Percentiles rank a stretch among this genome's conserved stretches.
Evolutionary conservation across 2,329 filamentous ascomycete genomes (phyloP).

Genomic region (Ilyonectria destructans): DNA sequence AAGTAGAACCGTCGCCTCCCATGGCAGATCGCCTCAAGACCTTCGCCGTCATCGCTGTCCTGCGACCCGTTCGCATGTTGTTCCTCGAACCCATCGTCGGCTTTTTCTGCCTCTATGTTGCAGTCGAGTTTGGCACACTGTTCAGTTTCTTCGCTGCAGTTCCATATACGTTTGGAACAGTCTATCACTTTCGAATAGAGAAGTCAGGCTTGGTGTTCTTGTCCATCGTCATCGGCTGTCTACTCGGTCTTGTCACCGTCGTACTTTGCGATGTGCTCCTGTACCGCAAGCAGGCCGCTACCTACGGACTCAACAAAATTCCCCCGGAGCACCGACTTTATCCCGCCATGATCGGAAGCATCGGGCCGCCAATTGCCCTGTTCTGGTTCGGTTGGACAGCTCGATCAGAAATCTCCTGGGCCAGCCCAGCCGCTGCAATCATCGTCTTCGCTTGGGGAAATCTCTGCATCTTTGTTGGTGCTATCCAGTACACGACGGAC

Average conservation of each 20-base stretch:
- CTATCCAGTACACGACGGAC: slow-evolving; percentile 69
- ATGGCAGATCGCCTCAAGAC: slow-evolving; percentile 44
- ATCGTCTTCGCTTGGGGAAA: slow-evolving; percentile 74
- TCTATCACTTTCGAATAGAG: slow-evolving; percentile 63
- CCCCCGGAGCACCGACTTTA: slow-evolving; percentile 74
- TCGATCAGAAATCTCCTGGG: slow-evolving; percentile 63
- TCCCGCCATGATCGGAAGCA: slow-evolving; percentile 71
- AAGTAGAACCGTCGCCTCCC: slow-evolving; percentile 46
- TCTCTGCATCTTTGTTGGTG: slow-evolving; percentile 71
- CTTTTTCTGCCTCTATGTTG: slow-evolving; percentile 67
- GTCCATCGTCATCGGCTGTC: slow-evolving; percentile 62
- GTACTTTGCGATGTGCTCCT: slow-evolving; percentile 59
- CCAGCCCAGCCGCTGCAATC: slow-evolving; percentile 66
- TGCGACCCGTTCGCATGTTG: slow-evolving; percentile 72
- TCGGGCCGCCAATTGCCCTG: slow-evolving; percentile 67
- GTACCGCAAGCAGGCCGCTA: slow-evolving; percentile 57
- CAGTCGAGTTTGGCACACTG: slow-evolving; percentile 67
- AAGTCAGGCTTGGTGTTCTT: slow-evolving; percentile 63
- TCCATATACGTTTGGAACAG: slow-evolving; percentile 63
- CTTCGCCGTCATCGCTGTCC: slow-evolving; percentile 61
- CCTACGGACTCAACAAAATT: slow-evolving; percentile 54
- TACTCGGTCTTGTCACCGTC: slow-evolving; percentile 61
- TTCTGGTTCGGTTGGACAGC: slow-evolving; percentile 77
- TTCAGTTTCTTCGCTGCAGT: slow-evolving; percentile 69
- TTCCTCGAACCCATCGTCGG: slow-evolving; percentile 75